Conservation (phyloP, 192 early-diverging fungal genomes). For the Linnemannia elongata region DNA sequence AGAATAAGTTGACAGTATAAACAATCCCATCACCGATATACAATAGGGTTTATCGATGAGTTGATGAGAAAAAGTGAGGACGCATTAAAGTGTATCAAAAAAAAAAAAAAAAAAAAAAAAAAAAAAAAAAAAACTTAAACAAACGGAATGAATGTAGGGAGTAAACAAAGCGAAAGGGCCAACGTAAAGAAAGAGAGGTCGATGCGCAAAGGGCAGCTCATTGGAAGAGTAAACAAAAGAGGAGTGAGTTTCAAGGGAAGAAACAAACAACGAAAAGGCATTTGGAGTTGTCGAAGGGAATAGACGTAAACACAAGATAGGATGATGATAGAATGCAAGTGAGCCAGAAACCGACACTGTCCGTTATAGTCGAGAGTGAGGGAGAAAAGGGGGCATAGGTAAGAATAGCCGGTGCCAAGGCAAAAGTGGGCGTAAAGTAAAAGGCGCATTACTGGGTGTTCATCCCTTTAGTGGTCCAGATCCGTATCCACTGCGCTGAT, state of each 20-base stretch:
- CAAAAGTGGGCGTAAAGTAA: slow-evolving; percentile 4
- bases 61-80: not conserved
- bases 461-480: no score
- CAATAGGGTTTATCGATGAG: not conserved
- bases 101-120: slow-evolving; percentile 25
- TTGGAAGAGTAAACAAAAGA: not conserved
- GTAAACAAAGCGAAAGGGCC: slow-evolving; percentile 1
- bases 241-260: not conserved
- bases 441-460: not conserved
- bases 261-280: not conserved
- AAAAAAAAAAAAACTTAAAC: not conserved
- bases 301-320: not conserved
- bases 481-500: not conserved
- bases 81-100: not conserved
- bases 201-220: not conserved
- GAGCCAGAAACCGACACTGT: not conserved
- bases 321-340: not conserved
- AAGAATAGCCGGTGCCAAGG: no score
- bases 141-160: not conserved
- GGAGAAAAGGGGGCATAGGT: not conserved
- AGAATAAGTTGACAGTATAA: not conserved
- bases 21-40: not conserved
- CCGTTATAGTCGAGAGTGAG: not conserved
- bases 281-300: no score
- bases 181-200: not conserved